Conservation (phyloP, 352 stramenopile genomes). For the Pythium chondricola region DNA sequence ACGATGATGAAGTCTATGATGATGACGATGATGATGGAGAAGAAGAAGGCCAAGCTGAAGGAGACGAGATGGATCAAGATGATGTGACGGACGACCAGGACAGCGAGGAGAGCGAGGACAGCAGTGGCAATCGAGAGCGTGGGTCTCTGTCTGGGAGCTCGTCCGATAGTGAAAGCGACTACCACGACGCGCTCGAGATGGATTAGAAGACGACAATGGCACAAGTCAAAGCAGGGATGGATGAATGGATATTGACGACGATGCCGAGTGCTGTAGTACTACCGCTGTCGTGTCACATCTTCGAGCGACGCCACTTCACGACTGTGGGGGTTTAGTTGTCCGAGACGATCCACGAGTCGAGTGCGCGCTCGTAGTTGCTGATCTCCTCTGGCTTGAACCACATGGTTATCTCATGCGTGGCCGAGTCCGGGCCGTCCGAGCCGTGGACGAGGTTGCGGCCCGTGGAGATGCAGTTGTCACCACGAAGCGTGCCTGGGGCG, state of each 20-base stretch:
- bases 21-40: constrained; percentile 1
- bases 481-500: constrained; percentile 91
- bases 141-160: no score
- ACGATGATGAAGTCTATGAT: background rate
- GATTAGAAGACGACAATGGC: background rate
- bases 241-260: no score
- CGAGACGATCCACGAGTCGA: constrained; percentile 85
- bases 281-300: no score
- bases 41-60: background rate
- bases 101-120: background rate
- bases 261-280: no score
- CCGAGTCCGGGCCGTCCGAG: constrained; percentile 88
- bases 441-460: constrained; percentile 92
- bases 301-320: no score
- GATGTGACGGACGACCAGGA: background rate
- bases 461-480: constrained; percentile 91
- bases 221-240: background rate
- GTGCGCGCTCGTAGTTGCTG: constrained; percentile 85
- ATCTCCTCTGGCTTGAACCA: constrained; percentile 92
- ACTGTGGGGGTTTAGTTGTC: constrained; percentile 83
- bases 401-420: constrained; percentile 91
- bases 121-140: background rate
- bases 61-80: background rate
- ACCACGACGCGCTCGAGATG: background rate
- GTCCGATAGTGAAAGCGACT: background rate